These are phyloP conservation scores for Pseudocercospora fijiensis DNA, from an alignment of 2,329 filamentous ascomycete genomes.

Conservation along the genomic window DNA sequence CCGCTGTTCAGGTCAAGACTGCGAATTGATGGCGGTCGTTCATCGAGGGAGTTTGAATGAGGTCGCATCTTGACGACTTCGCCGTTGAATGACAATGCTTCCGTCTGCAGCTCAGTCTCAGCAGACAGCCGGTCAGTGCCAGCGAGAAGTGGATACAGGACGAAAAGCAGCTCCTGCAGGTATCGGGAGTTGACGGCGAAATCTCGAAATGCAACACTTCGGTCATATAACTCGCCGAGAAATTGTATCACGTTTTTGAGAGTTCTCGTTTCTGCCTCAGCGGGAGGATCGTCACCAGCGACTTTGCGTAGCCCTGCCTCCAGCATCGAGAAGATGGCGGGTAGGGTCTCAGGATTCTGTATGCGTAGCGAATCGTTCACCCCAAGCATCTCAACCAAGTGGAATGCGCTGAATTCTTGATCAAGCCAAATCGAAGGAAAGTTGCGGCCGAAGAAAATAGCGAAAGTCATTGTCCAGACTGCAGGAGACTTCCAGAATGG, in stretches of 20 bases:
- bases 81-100: conserved; percentile 78
- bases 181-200: conserved; percentile 80
- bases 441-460: conserved; percentile 82
- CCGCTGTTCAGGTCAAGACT: conserved; percentile 58
- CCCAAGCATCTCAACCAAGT: conserved; percentile 69
- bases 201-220: conserved; percentile 75
- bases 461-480: conserved; percentile 85
- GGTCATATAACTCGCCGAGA: conserved; percentile 72
- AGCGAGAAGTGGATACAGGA: conserved; percentile 84
- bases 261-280: conserved; percentile 50
- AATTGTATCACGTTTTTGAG: conserved; percentile 77
- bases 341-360: conserved; percentile 72
- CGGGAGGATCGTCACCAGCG: conserved; percentile 58
- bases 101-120: conserved; percentile 83
- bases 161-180: conserved; percentile 71
- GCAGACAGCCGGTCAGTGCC: conserved; percentile 80
- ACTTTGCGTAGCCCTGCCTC: conserved; percentile 77
- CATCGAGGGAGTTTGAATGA: conserved; percentile 60
- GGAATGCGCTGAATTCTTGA: conserved; percentile 70
- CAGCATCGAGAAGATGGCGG: conserved; percentile 81
- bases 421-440: conserved; percentile 70
- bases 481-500: conserved; percentile 85
- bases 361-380: conserved; percentile 61
- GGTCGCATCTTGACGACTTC: conserved; percentile 81
- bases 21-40: conserved; percentile 66